Evolutionary conservation across 2,329 filamentous ascomycete species (phyloP), one percentile per base, ranked within the genome.

Genomic region (Cordyceps farinosa): DNA sequence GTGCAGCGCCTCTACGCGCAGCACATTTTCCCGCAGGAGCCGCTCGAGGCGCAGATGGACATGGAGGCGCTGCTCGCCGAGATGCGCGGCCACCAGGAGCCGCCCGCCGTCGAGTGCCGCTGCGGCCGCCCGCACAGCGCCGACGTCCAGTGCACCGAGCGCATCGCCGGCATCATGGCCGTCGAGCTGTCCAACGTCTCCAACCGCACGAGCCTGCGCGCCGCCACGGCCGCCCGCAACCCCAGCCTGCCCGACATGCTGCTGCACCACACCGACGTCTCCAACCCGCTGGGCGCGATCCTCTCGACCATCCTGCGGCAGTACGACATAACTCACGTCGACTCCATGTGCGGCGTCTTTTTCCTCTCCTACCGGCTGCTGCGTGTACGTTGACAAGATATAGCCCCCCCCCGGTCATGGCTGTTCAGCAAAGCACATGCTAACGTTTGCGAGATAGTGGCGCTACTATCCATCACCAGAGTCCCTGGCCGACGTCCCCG

Each of bases 121-220:
- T 71, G 70, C 42, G 70, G 70, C 62, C 65, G 67, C n/a, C 65
- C 66, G 64, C 70, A 71, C 52, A 63, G 61, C 36, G 66, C 66
- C 13, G 66, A 64, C 27, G 64, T 64, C 10, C 66, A 71, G 36
- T 70, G 68, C 40, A 57, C 70, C 5, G 70, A 71, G 53, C 67
- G 69, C 55, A 67, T 65, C 52, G 70, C 66, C 64, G 65, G 69
- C 44, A 67, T 68, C 30, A 67, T 70, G 11, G 65, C 71, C 29
- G 70, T 70, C 60, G 66, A 70, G 64, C 65, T 65, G 38, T 68
- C 70, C 65, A 65, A 66, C 53, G 62, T 69, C 7, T 65, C 71
- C 40, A 65, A 66, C 59, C 63, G 68, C 50, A 65, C 66, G 63
- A 67, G 63, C 15, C 51, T 63, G 10, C 51, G 63, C 65, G 34